Conservation (phyloP, 2,329 filamentous ascomycete genomes). For the Phoma herbarum region DNA sequence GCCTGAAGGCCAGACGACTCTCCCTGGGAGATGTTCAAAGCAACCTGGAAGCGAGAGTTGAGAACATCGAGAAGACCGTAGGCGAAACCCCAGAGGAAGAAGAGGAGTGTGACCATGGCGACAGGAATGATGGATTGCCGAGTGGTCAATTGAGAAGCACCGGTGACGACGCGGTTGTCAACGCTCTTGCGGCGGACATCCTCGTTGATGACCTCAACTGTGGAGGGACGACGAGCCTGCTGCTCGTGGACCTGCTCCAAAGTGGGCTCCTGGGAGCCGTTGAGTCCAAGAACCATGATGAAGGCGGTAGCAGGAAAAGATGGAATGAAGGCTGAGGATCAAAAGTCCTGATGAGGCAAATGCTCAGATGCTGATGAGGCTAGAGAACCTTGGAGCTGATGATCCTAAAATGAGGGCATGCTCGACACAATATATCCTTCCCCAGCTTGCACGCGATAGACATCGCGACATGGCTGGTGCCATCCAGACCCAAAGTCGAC, state of each 20-base stretch:
- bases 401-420: slow-evolving; percentile 23
- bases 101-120: slow-evolving; percentile 57
- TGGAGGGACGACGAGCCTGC: slow-evolving; percentile 48
- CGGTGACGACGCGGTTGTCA: slow-evolving; percentile 47
- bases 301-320: slow-evolving; percentile 12
- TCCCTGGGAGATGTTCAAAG: slow-evolving; percentile 57
- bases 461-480: slow-evolving; percentile 31
- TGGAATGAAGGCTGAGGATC: slow-evolving; percentile 8
- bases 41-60: slow-evolving; percentile 56
- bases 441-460: slow-evolving; percentile 22
- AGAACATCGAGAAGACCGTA: slow-evolving; percentile 57
- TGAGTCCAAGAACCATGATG: slow-evolving; percentile 42
- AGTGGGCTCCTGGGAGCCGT: slow-evolving; percentile 44
- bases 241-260: slow-evolving; percentile 49
- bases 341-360: slow-evolving; percentile 11
- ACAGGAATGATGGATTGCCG: slow-evolving; percentile 60
- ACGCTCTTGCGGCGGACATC: slow-evolving; percentile 47
- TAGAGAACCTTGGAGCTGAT: slow-evolving; percentile 35
- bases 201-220: slow-evolving; percentile 44
- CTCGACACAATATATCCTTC: slow-evolving; percentile 33
- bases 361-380: slow-evolving; percentile 26
- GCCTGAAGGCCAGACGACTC: slow-evolving; percentile 70
- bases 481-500: slow-evolving; percentile 33
- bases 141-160: slow-evolving; percentile 53
- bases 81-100: slow-evolving; percentile 63